Evolutionary conservation across 805 yeast genomes (phyloP).

Genomic region (Cyberlindnera mrakii): DNA sequence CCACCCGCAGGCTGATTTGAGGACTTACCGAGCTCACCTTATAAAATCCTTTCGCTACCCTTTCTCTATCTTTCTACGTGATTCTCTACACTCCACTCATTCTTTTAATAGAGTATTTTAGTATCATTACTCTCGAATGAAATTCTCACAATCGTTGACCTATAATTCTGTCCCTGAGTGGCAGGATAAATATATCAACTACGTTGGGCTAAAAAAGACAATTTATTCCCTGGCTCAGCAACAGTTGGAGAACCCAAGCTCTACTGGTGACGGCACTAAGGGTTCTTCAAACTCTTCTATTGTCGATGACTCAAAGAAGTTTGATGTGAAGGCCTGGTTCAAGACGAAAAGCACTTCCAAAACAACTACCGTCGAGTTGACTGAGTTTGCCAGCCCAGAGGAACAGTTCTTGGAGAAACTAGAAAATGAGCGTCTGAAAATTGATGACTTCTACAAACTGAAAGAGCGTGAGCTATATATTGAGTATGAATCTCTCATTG

Average conservation of each 20-base stretch:
- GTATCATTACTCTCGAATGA: slow-evolving; percentile 34
- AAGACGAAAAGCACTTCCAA: slow-evolving; percentile 6
- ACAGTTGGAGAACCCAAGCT: slow-evolving; percentile 14
- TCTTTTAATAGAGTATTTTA: too few species aligned
- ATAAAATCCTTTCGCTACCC: too few species aligned
- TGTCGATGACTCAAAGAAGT: slow-evolving; percentile 2
- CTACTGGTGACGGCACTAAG: slow-evolving; percentile 1
- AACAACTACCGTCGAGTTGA: slow-evolving; percentile 20
- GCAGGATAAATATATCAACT: slow-evolving; percentile 76
- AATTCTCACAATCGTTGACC: slow-evolving; percentile 60
- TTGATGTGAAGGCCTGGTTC: slow-evolving; percentile 1
- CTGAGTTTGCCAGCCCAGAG: slow-evolving; percentile 25
- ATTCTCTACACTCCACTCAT: too few species aligned
- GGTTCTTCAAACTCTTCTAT: slow-evolving; percentile 7
- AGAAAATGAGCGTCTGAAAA: slow-evolving; percentile 41
- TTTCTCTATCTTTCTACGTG: too few species aligned
- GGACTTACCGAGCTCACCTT: too few species aligned
- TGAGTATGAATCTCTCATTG: slow-evolving; percentile 39
- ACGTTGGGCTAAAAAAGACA: slow-evolving; percentile 49
- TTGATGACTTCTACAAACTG: slow-evolving; percentile 44
- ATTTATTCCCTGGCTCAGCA: slow-evolving; percentile 49
- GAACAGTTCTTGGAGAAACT: slow-evolving; percentile 42
- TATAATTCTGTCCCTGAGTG: slow-evolving; percentile 81
- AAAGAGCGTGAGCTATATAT: slow-evolving; percentile 41
- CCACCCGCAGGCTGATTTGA: too few species aligned